Conservation (phyloP, 2,329 filamentous ascomycete genomes). For the Ploettnerulaceae sp. region DNA sequence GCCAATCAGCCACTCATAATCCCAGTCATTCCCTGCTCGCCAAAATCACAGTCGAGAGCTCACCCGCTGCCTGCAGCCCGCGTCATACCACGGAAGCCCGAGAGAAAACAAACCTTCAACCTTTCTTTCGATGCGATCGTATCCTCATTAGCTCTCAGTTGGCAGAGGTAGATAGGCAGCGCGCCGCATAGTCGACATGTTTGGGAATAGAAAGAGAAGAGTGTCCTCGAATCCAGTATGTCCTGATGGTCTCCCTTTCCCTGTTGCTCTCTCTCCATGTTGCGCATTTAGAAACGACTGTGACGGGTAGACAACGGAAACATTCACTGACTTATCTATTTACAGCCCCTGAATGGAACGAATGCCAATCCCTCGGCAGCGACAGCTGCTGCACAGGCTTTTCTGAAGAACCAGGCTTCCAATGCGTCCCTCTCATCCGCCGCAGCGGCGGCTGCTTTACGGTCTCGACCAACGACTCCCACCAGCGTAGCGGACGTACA, state of each 20-base stretch:
- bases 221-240: conserved; percentile 40
- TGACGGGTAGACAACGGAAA: conserved; percentile 11
- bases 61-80: conserved; percentile 7
- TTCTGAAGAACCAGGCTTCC: conserved; percentile 61
- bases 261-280: conserved; percentile 4
- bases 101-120: conserved; percentile 4
- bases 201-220: conserved; percentile 35
- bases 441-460: conserved; percentile 80
- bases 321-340: conserved; percentile 23
- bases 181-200: conserved; percentile 29
- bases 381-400: conserved; percentile 76
- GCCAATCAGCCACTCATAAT: conserved; percentile 3
- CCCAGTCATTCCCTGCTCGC: conserved; percentile 15
- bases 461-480: conserved; percentile 70
- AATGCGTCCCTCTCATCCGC: conserved; percentile 70
- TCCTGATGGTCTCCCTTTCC: conserved; percentile 4
- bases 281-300: not conserved
- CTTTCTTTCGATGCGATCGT: conserved; percentile 29
- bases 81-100: conserved; percentile 9
- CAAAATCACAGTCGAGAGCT: conserved; percentile 14
- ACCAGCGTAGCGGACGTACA: conserved; percentile 77
- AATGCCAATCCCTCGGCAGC: conserved; percentile 69
- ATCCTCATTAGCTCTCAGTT: conserved; percentile 33
- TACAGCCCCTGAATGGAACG: conserved; percentile 55
- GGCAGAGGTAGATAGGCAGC: conserved; percentile 30